Base-by-base conservation (phyloP, 2,329 filamentous ascomycete genomes). In the Podosphaera aphanis region DNA sequence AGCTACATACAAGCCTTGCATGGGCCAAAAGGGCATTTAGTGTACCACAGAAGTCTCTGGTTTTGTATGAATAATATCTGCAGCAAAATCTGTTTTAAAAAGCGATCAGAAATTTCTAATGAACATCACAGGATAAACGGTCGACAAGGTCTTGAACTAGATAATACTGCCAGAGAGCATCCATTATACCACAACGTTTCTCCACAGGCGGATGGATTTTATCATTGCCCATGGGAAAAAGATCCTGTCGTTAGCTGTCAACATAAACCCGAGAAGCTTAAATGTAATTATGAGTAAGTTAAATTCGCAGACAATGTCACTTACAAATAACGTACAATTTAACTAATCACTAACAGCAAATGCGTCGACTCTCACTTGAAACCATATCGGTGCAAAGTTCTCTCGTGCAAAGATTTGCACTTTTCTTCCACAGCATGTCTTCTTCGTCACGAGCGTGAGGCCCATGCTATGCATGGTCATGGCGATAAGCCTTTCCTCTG, bases 221-320 rank as follows among this genome's bases (percentile, higher is more conserved):
- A 90, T 66, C 84, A 93, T 66, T 95, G 88, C 69, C 88, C 88
- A 5, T 90, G 80, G 69, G 77, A 82, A 62, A 79, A 75, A 55
- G 76, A 80, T 61, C 78, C 74, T 54, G 69, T 77, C 49, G 48
- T 64, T 27, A 67, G 61, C 58, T 95, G 88, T 73, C 81, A 74
- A 62, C 88, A 94, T 74, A 82, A 83, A 65, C 76, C 86, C 36
- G 90, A 92, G 59, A 90, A 92, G 67, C 81, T 95, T 56, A 94
- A 94, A 74, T 94, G 88, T 77, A 93, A 93, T 66, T 95, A 94
- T 61, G 86, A 94, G 86, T 93, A 79, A 73, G 83, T 46, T 33
- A 20, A n/a, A 40, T 42, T 49, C 16, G 29, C 35, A 6, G 13
- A 13, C 20, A 18, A 38, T 45, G n/a, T n/a, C n/a, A n/a, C 33